Evolutionary conservation across 225 moss, liverwort and hornwort species (phyloP).

Genomic region (Anthoceros angustus): DNA sequence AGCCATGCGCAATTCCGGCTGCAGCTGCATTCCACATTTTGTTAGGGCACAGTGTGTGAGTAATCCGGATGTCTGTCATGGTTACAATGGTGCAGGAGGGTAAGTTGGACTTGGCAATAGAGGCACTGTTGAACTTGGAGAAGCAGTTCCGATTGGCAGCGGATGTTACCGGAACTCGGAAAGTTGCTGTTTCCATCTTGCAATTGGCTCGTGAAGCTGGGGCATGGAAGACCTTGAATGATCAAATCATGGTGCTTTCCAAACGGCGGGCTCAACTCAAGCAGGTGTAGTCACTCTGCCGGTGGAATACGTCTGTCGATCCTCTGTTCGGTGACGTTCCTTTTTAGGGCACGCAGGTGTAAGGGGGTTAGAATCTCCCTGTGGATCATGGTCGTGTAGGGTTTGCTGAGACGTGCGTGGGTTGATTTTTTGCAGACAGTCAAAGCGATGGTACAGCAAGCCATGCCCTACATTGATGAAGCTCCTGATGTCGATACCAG

Average conservation of each 20-base stretch:
- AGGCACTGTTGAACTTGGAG: slow-evolving; percentile 69
- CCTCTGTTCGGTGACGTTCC: neutral
- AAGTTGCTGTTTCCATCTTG: slow-evolving; percentile 76
- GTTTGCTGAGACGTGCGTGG: neutral
- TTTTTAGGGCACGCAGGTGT: neutral
- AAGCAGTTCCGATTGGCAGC: slow-evolving; percentile 96
- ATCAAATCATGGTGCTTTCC: slow-evolving; percentile 87
- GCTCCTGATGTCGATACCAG: slow-evolving; percentile 59
- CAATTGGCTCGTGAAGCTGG: slow-evolving; percentile 78
- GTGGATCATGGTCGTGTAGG: neutral
- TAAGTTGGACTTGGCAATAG: slow-evolving; percentile 58
- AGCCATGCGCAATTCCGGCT: neutral
- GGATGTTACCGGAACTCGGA: slow-evolving; percentile 65
- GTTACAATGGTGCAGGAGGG: slow-evolving; percentile 27
- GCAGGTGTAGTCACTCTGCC: slow-evolving; percentile 32
- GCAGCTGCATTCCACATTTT: neutral
- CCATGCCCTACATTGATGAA: slow-evolving; percentile 83
- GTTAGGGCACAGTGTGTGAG: neutral
- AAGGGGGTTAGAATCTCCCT: too few species aligned
- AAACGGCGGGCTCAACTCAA: slow-evolving; percentile 94
- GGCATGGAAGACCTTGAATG: slow-evolving; percentile 89
- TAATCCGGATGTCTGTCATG: neutral
- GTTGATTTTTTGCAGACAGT: slow-evolving; percentile 46
- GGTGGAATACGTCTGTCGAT: neutral
- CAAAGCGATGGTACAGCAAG: slow-evolving; percentile 91